These are phyloP conservation scores for Cystobasidium sp. DNA, from an alignment of 1,284 basidiomycete genomes.

Conservation along the genomic window DNA sequence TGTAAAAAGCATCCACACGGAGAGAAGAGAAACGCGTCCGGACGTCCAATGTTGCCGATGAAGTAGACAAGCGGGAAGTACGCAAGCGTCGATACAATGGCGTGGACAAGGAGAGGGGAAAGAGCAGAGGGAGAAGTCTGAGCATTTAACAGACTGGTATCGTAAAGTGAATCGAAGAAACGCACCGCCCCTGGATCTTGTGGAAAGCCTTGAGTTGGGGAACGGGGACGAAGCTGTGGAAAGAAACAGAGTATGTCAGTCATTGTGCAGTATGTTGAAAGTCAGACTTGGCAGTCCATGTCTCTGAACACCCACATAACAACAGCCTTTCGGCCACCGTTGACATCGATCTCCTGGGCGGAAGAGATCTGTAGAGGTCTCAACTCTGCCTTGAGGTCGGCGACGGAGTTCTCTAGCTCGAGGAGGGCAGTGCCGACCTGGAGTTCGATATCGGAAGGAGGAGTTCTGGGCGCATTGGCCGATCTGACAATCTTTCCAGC, in stretches of 20 bases:
- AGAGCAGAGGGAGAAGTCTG: slow-evolving; percentile 29
- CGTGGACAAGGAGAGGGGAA: slow-evolving; percentile 27
- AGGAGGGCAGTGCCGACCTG: slow-evolving; percentile 93
- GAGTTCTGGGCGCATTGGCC: slow-evolving; percentile 87
- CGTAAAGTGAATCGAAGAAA: slow-evolving; percentile 49
- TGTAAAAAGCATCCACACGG: slow-evolving; percentile 56
- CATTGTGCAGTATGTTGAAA: not conserved
- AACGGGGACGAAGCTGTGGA: slow-evolving; percentile 80
- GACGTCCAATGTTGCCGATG: not conserved
- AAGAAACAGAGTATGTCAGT: slow-evolving; percentile 9
- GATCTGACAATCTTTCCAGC: slow-evolving; percentile 85
- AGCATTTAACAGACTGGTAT: slow-evolving; percentile 45
- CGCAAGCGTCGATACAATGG: not conserved
- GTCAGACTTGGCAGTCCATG: not conserved
- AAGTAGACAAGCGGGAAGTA: not conserved
- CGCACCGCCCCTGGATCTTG: slow-evolving; percentile 96
- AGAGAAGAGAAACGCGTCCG: not conserved
- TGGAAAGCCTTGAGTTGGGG: slow-evolving; percentile 98
- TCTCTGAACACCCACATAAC: slow-evolving; percentile 64
- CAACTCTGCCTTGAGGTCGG: slow-evolving; percentile 96
- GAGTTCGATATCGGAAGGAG: slow-evolving; percentile 91
- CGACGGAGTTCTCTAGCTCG: slow-evolving; percentile 97
- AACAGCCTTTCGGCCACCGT: slow-evolving; percentile 96
- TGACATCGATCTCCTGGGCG: slow-evolving; percentile 98
- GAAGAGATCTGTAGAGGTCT: slow-evolving; percentile 95